Evolutionary conservation across 495 filamentous ascomycete genomes (phyloP), one percentile per base, ranked within the genome.

Genomic region (Chaetomium tenue): DNA sequence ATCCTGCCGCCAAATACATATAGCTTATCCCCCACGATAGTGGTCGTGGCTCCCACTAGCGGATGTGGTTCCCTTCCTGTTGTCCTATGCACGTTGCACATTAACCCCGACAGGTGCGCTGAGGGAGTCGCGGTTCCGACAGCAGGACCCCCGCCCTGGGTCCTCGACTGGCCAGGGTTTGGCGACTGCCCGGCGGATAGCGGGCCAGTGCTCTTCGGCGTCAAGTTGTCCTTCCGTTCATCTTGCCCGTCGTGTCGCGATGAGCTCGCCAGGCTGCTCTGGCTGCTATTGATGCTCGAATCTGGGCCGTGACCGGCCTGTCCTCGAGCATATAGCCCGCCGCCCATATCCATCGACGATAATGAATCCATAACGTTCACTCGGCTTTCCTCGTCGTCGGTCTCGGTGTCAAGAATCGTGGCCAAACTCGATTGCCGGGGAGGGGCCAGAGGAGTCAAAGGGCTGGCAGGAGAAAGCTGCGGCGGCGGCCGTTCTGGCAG

Each of bases 1-100:
- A 93, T 85, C 55, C 93, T 87, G 20, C 94, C 94, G 16, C 94
- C 94, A 76, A 98, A 98, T 6, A 97, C 92, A 74, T 96, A 98
- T 40, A 98, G 81, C 72, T 91, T 96, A 73, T 98, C 94, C 12
- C 92, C 92, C 25, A 98, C 71, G 57, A 98, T 89, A 0, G 95
- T 98, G 0, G 95, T 98, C 0, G 95, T 96, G 3, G 94, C 93
- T 4, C 94, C 94, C 5, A 98, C 94, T 4, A 97, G 78, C 13
- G 94, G 88, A 65, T 89, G 91, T 7, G 94, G 95, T 71, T 98
- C 92, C 64, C 88, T 85, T 37, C 94, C 94, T 1, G 93, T 97
- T 18, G 94, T 97, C 52, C 83, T 77, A 63, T 94, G 90, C 16
- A 96, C 91, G 80, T 96, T 96, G 78, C 92, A 97, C 72, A 96